These are phyloP conservation scores for Nicotiana undulata DNA, from an alignment of 257 asterid genomes.

Conservation along the genomic window DNA sequence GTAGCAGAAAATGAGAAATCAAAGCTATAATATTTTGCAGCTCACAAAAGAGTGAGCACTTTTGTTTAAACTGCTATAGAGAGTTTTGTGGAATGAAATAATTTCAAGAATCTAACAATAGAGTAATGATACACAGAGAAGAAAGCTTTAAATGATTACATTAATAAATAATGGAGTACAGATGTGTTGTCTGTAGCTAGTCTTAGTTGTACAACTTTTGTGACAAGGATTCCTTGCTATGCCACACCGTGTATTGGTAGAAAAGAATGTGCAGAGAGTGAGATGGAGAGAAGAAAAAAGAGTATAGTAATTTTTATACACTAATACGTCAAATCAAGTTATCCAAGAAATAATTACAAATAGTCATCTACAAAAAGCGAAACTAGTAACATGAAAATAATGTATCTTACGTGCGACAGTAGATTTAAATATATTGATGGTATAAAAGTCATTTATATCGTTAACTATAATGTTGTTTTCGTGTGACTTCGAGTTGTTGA, in stretches of 20 bases:
- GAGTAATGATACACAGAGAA: not conserved
- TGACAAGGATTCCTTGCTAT: not conserved
- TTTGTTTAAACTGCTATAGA: not conserved
- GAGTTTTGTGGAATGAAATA: not conserved
- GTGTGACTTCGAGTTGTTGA: too few species aligned
- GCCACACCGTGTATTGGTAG: not conserved
- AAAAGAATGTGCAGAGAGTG: not conserved
- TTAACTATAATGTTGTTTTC: too few species aligned
- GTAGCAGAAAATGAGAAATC: not conserved
- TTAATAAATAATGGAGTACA: slow-evolving; percentile 4
- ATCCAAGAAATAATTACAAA: too few species aligned
- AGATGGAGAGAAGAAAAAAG: not conserved
- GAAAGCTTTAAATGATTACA: not conserved
- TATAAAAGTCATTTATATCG: too few species aligned
- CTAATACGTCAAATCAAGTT: not conserved
- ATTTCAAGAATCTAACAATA: not conserved
- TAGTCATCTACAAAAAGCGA: too few species aligned
- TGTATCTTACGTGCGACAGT: too few species aligned
- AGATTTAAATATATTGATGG: too few species aligned
- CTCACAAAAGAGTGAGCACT: not conserved
- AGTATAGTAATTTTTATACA: not conserved
- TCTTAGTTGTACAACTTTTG: not conserved
- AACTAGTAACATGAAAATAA: too few species aligned
- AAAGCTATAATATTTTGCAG: not conserved
- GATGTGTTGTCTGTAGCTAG: not conserved